Base-by-base conservation (phyloP, 2,329 filamentous ascomycete species). In the Fusarium sp. region DNA sequence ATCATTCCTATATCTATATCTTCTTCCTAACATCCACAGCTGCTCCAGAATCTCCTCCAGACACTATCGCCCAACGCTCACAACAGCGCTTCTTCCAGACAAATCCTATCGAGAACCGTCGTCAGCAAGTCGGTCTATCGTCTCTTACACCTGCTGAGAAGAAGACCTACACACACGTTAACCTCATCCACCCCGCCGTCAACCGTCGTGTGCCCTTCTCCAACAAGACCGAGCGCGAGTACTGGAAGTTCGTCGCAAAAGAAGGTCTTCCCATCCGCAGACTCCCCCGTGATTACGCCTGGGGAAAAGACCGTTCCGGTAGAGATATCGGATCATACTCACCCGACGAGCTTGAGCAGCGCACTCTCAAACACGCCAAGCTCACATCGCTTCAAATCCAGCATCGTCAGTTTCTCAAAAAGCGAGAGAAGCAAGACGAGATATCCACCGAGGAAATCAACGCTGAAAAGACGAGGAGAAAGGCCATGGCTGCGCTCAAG, bases 191-290 rank as follows among this genome's bases (percentile, higher is more conserved):
- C 42, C 80, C 80, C 44, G 79, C 81, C 37, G 79, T 78, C 43
- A 75, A 79, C 62, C 77, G 75, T 49, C 72, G 71, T 13, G 69
- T 83, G 6, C 65, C 73, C 42, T 75, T 80, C 33, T 79, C 77
- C 64, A 77, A 81, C 76, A 87, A 87, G 76, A 77, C 83, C 26
- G 84, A 87, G 73, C 84, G 84, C 72, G 86, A 89, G 71, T 84
- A 86, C 74, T 89, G 87, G 87, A 86, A 86, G 77, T 79, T 81
- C 46, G 80, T 87, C 66, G 83, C 82, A 75, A 87, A 88, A 68
- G 81, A 84, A 47, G 82, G 78, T 57, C 79, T 88, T 16, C 84
- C 86, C 8, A 77, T 85, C 49, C 84, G 86, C 37, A 78, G 79
- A 26, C 77, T 84, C 20, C 74, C 77, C 23, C 73, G 73, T 38